These are phyloP conservation scores for Capsella rubella DNA, from an alignment of 441 rosid genomes.

Conservation along the genomic window DNA sequence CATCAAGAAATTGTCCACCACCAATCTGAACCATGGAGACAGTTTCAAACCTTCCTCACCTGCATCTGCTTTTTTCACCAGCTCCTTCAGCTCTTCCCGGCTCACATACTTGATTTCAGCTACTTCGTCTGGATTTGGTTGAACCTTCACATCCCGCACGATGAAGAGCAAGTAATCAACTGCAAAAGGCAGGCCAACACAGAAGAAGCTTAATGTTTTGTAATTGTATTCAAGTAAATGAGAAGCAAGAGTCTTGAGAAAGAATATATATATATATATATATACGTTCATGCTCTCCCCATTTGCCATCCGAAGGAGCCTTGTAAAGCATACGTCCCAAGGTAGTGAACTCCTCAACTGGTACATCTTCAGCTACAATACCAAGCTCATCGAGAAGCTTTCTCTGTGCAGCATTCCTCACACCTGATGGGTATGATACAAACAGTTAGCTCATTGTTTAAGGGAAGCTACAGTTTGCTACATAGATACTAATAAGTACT, in stretches of 20 bases:
- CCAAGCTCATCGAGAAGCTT: constrained; percentile 98
- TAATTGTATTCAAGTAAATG: not conserved
- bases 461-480: not conserved
- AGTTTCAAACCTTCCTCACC: constrained; percentile 89
- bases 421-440: constrained; percentile 59
- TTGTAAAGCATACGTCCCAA: constrained; percentile 92
- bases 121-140: constrained; percentile 94
- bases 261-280: constrained; percentile 35
- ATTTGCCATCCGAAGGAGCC: constrained; percentile 98
- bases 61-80: constrained; percentile 86
- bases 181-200: constrained; percentile 46
- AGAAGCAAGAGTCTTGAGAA: not conserved
- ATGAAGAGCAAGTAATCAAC: constrained; percentile 95
- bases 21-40: constrained; percentile 96
- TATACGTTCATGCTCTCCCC: constrained; percentile 99
- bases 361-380: constrained; percentile 86
- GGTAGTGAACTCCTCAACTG: constrained; percentile 77
- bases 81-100: constrained; percentile 79
- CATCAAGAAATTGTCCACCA: constrained; percentile 92
- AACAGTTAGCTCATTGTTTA: not conserved
- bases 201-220: not conserved
- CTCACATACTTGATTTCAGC: constrained; percentile 83
- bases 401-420: constrained; percentile 97
- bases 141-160: constrained; percentile 70
- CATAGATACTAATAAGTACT: not conserved